These are phyloP conservation scores for Phialocephala sp. DNA, from an alignment of 2,329 filamentous ascomycete species.

Conservation along the genomic window DNA sequence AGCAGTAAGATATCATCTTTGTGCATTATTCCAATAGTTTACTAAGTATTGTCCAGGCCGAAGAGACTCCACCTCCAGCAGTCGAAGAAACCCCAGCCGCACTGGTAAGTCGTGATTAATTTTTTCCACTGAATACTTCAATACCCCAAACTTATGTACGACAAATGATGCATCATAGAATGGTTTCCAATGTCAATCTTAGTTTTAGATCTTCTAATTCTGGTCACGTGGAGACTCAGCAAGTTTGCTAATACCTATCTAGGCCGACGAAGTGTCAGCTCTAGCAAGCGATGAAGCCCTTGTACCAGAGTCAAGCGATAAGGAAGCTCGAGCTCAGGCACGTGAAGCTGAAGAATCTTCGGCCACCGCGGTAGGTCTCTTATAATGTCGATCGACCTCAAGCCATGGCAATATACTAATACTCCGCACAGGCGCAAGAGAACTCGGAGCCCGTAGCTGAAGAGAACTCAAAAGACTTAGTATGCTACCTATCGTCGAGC, in stretches of 20 bases:
- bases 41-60: not conserved
- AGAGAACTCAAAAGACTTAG: not conserved
- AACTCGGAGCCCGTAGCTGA: slow-evolving; percentile 6
- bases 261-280: not conserved
- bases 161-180: not conserved
- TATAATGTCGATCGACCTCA: not conserved
- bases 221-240: not conserved
- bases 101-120: not conserved
- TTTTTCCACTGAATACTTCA: not conserved
- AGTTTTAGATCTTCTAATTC: not conserved
- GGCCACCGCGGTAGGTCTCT: slow-evolving; percentile 18
- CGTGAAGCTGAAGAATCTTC: not conserved
- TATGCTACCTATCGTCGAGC: not conserved
- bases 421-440: slow-evolving; percentile 12
- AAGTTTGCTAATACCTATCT: not conserved
- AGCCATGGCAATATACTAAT: not conserved
- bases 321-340: not conserved
- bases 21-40: not conserved
- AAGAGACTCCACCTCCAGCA: slow-evolving; percentile 11
- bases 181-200: not conserved
- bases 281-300: not conserved
- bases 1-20: not conserved
- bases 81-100: not conserved
- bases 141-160: not conserved
- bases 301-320: not conserved